Conservation (phyloP, 1,284 basidiomycete genomes). For the Mycena citricolor region DNA sequence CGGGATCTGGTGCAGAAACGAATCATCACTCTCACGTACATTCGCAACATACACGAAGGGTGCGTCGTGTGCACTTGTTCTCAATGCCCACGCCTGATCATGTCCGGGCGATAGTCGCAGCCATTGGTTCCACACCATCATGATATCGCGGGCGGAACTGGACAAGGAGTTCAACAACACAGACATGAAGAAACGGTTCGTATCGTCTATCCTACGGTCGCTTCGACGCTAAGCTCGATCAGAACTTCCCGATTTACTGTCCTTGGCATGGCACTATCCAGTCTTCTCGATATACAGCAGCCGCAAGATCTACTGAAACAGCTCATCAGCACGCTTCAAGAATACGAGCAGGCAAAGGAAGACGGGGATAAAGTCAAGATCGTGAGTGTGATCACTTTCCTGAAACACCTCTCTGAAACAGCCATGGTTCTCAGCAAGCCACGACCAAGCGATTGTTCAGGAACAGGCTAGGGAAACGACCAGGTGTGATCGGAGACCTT, state of each 20-base stretch:
- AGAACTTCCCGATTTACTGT: slow-evolving; percentile 79
- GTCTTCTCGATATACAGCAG: slow-evolving; percentile 75
- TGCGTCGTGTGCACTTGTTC: slow-evolving; percentile 37
- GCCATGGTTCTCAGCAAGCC: slow-evolving; percentile 19
- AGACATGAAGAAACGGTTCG: slow-evolving; percentile 77
- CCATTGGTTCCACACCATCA: slow-evolving; percentile 88
- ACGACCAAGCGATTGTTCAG: slow-evolving; percentile 56
- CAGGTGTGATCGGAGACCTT: slow-evolving; percentile 49
- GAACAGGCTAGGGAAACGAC: slow-evolving; percentile 51
- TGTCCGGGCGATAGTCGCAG: slow-evolving; percentile 50
- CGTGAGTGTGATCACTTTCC: slow-evolving; percentile 38
- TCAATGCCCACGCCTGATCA: slow-evolving; percentile 1
- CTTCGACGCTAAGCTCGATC: slow-evolving; percentile 11
- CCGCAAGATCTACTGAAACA: slow-evolving; percentile 76
- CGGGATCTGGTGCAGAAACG: slow-evolving; percentile 79
- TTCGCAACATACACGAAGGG: slow-evolving; percentile 84
- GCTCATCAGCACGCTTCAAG: slow-evolving; percentile 66
- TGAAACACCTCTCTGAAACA: not conserved
- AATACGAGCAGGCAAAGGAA: slow-evolving; percentile 79
- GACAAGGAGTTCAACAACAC: slow-evolving; percentile 71
- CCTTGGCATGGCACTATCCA: slow-evolving; percentile 82
- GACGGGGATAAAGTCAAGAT: slow-evolving; percentile 81
- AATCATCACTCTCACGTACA: slow-evolving; percentile 79
- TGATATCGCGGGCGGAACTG: slow-evolving; percentile 71
- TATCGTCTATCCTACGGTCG: slow-evolving; percentile 14